phyloP scores from a whole-genome alignment of 2,329 filamentous ascomycete species.

The Chalaropsis ovoidea region DNA sequence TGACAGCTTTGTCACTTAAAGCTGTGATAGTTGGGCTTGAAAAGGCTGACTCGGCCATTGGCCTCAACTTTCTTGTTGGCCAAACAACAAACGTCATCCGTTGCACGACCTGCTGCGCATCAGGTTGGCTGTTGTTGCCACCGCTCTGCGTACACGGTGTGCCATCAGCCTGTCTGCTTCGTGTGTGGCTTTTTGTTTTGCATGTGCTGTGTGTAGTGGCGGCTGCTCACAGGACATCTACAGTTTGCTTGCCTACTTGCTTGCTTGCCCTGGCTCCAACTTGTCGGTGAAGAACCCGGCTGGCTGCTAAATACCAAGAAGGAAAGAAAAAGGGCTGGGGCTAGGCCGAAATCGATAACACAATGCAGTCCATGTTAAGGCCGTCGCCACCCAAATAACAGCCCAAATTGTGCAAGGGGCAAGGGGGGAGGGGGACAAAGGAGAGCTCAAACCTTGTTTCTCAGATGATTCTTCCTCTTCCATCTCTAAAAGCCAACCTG shows the following conservation, averaged over 20 bases:
- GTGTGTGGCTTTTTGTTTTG: too few relatives aligned
- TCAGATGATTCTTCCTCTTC: neutral
- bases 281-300: conserved; percentile 2
- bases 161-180: neutral
- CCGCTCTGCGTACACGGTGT: neutral
- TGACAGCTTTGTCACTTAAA: neutral
- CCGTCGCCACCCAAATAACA: conserved; percentile 6
- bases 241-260: neutral
- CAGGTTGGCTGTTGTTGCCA: neutral
- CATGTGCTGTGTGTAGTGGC: too few relatives aligned
- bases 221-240: neutral
- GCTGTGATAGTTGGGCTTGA: neutral
- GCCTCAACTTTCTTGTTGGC: neutral
- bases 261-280: neutral
- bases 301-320: neutral
- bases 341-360: conserved; percentile 13
- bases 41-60: neutral
- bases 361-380: conserved; percentile 8
- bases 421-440: neutral
- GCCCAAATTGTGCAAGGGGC: conserved; percentile 13
- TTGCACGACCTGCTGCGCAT: neutral
- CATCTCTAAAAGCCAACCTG: neutral
- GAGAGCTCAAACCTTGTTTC: conserved; percentile 9
- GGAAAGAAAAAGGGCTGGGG: conserved; percentile 10
- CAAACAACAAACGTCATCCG: neutral